These are phyloP conservation scores for Sequoiadendron giganteum DNA, from an alignment of 75 land plant genomes.

Conservation along the genomic window DNA sequence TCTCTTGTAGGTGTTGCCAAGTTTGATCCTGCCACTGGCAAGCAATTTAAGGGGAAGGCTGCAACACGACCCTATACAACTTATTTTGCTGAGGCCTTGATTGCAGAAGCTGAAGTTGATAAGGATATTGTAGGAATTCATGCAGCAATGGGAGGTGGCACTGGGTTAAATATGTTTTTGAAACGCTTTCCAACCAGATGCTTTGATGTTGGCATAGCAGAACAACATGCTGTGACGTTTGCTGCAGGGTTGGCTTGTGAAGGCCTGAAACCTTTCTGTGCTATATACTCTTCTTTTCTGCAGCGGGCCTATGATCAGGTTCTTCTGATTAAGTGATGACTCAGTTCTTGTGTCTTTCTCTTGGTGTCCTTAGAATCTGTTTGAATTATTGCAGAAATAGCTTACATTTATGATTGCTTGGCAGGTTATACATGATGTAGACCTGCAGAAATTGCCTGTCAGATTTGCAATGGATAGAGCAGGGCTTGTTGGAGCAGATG, in stretches of 20 bases:
- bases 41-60: slow-evolving; percentile 71
- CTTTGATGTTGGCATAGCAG: slow-evolving; percentile 96
- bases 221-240: slow-evolving; percentile 95
- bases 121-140: slow-evolving; percentile 77
- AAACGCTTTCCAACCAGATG: slow-evolving; percentile 84
- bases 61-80: slow-evolving; percentile 81
- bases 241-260: slow-evolving; percentile 98
- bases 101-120: slow-evolving; percentile 90
- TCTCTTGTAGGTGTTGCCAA: slow-evolving; percentile 57
- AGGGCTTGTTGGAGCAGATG: slow-evolving; percentile 95
- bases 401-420: background rate
- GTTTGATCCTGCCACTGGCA: slow-evolving; percentile 87
- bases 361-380: background rate
- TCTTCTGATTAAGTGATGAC: background rate
- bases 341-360: background rate
- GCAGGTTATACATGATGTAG: slow-evolving; percentile 95
- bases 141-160: slow-evolving; percentile 98
- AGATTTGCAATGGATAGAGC: slow-evolving; percentile 97
- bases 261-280: slow-evolving; percentile 89
- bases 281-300: slow-evolving; percentile 92
- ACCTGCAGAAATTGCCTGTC: slow-evolving; percentile 90
- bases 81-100: slow-evolving; percentile 93
- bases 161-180: slow-evolving; percentile 79
- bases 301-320: slow-evolving; percentile 96
- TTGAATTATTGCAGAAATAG: background rate